A percentile compares a stretch with the other conserved stretches of the same genome.
These are phyloP conservation scores for Marasmius sp. DNA, from an alignment of 1,284 basidiomycete species.

Conservation along the genomic window DNA sequence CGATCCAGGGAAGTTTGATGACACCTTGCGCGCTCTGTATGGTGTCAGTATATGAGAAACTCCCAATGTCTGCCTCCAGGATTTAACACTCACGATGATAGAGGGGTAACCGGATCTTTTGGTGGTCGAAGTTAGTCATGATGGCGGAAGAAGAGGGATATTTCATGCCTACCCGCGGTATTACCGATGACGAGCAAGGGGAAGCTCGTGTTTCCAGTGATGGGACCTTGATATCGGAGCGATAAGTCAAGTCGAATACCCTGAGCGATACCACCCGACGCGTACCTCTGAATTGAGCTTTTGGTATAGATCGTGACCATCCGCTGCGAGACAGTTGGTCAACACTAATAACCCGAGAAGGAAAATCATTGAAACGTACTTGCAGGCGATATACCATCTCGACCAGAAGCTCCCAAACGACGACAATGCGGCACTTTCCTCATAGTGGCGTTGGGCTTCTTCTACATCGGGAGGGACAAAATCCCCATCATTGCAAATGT, in stretches of 20 bases:
- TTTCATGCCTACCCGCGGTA: conserved; percentile 10
- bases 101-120: conserved; percentile 11
- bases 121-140: too few relatives aligned
- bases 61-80: background rate
- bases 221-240: conserved; percentile 2
- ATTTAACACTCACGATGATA: background rate
- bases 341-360: too few relatives aligned
- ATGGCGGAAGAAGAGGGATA: background rate
- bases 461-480: conserved; percentile 8
- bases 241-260: too few relatives aligned
- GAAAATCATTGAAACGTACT: background rate
- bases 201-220: conserved; percentile 13
- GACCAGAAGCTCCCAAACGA: conserved; percentile 15
- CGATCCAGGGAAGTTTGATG: conserved; percentile 12
- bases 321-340: too few relatives aligned
- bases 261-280: background rate
- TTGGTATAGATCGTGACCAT: conserved; percentile 14
- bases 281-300: conserved; percentile 14
- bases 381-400: conserved; percentile 8
- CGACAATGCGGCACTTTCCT: conserved; percentile 4
- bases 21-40: conserved; percentile 7
- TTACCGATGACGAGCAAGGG: conserved; percentile 14
- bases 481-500: conserved; percentile 17
- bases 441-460: conserved; percentile 8
- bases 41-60: too few relatives aligned